A percentile compares a stretch with the other conserved stretches of the same genome.
These are phyloP conservation scores for Nannochloropsis gaditana DNA, from an alignment of 108 stramenopile species.

Conservation along the genomic window DNA sequence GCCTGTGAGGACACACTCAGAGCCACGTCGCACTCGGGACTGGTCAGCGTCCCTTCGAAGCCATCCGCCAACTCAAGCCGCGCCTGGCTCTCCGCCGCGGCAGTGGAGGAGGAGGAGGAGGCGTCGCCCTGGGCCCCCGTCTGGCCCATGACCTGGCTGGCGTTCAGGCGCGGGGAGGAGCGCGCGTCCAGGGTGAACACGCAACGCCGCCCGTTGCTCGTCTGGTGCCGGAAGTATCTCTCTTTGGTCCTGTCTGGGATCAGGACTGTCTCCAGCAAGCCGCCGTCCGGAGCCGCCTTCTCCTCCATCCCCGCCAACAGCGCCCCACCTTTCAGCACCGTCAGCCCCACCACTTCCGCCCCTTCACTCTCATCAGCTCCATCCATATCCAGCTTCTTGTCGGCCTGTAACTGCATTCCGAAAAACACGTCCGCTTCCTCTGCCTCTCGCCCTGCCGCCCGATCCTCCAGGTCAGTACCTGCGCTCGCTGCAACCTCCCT, in stretches of 20 bases:
- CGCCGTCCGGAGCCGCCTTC: neutral
- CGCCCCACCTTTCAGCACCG: neutral
- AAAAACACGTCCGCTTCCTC: neutral
- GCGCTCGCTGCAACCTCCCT: neutral
- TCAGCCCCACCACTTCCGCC: neutral
- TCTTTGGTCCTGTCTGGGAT: slow-evolving; percentile 8
- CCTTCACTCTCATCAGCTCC: neutral
- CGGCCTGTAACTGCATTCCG: neutral
- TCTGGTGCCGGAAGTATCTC: neutral
- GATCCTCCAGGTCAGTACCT: neutral
- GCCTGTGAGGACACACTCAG: neutral
- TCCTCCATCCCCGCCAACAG: neutral
- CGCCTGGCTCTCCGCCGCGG: neutral
- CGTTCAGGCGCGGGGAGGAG: neutral
- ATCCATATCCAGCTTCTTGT: neutral
- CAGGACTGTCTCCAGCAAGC: neutral
- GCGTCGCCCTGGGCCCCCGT: neutral
- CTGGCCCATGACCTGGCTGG: neutral
- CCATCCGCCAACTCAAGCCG: neutral
- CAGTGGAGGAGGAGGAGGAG: neutral
- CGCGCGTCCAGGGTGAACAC: slow-evolving; percentile 5
- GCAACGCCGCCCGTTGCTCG: neutral
- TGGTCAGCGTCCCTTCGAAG: neutral
- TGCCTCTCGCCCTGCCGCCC: neutral
- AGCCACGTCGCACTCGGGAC: neutral